phyloP scores from a whole-genome alignment of 1,139 yeast species.

The Scheffersomyces quercinus region DNA sequence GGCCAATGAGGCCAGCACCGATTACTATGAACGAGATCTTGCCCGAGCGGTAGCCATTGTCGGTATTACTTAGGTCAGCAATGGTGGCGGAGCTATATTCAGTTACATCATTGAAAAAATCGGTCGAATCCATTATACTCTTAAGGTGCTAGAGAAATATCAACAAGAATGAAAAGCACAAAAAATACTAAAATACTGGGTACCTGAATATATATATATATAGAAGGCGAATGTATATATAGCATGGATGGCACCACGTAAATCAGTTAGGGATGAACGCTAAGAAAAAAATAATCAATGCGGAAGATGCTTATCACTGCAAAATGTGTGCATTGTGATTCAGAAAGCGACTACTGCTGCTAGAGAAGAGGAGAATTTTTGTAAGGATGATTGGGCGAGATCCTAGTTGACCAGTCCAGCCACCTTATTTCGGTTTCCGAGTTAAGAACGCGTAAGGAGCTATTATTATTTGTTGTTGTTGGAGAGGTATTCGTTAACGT shows the following conservation, averaged over 20 bases:
- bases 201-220: neutral
- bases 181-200: neutral
- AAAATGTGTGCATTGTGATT: no score
- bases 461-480: no score
- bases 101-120: slow-evolving; percentile 8
- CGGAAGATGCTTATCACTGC: no score
- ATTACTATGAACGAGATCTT: slow-evolving; percentile 17
- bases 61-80: neutral
- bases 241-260: neutral
- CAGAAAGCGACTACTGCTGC: no score
- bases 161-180: neutral
- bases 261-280: no score
- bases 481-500: no score
- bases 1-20: slow-evolving; percentile 28
- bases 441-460: no score
- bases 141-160: neutral
- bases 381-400: no score
- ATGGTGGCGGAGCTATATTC: slow-evolving; percentile 4
- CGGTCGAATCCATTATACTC: slow-evolving; percentile 8
- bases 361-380: no score
- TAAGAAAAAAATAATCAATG: no score
- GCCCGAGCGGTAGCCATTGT: neutral
- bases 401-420: no score
- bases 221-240: neutral
- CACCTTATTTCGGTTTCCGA: no score